Evolutionary conservation across 2,329 filamentous ascomycete species (phyloP).

Genomic region (Colletotrichum sp.): DNA sequence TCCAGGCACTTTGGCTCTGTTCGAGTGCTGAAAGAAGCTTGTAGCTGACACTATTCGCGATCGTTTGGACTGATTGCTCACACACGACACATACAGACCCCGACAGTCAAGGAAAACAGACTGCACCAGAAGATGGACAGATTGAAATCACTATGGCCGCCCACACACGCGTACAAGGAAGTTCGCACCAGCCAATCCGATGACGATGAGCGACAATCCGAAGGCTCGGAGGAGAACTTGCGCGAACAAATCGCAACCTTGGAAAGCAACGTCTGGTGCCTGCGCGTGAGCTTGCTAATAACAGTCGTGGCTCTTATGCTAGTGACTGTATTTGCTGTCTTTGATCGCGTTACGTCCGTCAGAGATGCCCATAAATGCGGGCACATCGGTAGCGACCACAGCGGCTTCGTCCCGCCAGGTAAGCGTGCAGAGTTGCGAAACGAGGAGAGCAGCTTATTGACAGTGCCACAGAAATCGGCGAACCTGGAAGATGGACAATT

Average conservation of each 20-base stretch:
- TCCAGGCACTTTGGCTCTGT: neutral
- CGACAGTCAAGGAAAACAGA: too few species aligned
- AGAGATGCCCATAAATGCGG: neutral
- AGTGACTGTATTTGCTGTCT: neutral
- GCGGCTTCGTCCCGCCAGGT: slow-evolving; percentile 7
- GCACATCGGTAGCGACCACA: slow-evolving; percentile 10
- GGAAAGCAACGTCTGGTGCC: slow-evolving; percentile 5
- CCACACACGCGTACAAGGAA: neutral
- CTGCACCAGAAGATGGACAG: neutral
- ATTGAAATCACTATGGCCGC: neutral
- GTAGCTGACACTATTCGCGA: neutral
- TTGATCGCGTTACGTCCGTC: neutral
- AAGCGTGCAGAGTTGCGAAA: neutral
- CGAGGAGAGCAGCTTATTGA: neutral
- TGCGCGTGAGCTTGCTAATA: neutral
- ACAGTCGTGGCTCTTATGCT: neutral
- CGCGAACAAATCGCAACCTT: neutral
- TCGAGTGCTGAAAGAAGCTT: neutral
- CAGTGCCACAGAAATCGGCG: neutral
- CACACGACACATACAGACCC: too few species aligned
- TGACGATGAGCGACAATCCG: neutral
- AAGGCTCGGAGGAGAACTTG: neutral
- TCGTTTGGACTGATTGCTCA: neutral
- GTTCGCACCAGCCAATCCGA: slow-evolving; percentile 1
- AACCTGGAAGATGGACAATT: neutral